A percentile compares a stretch with the other conserved stretches of the same genome.
phyloP scores from a whole-genome alignment of 2,329 filamentous ascomycete genomes.

The Hypoxylon sp. region DNA sequence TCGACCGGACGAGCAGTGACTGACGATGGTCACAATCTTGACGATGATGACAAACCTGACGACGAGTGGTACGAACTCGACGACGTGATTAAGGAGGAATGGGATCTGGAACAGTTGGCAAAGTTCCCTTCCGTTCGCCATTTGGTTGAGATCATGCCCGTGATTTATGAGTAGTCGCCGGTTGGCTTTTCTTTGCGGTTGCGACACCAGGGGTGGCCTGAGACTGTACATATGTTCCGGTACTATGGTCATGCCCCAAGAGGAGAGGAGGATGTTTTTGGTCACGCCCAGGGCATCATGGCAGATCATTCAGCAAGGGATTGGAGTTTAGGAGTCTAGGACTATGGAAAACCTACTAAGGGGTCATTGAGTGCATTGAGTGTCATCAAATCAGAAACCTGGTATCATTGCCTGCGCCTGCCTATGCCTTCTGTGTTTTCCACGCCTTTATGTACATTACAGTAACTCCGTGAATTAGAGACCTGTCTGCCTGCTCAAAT shows the following conservation, averaged over 20 bases:
- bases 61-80: neutral
- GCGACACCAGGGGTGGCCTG: neutral
- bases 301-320: constrained; percentile 10
- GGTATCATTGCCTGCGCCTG: constrained; percentile 47
- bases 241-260: neutral
- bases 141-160: neutral
- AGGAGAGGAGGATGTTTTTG: neutral
- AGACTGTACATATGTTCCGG: neutral
- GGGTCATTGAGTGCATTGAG: constrained; percentile 11
- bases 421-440: constrained; percentile 20
- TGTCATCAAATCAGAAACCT: constrained; percentile 42
- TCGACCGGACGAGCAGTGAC: neutral
- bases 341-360: constrained; percentile 3
- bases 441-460: neutral
- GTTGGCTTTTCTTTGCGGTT: neutral
- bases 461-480: constrained; percentile 24
- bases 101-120: neutral
- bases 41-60: neutral
- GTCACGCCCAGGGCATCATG: neutral
- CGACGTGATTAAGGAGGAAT: neutral
- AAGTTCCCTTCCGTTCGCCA: neutral
- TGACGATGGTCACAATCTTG: too few relatives aligned
- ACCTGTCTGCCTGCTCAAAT: constrained; percentile 6
- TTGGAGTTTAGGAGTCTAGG: constrained; percentile 46
- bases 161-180: neutral